Conservation (phyloP, 1,284 basidiomycete genomes). For the Ceratobasidium sp. region DNA sequence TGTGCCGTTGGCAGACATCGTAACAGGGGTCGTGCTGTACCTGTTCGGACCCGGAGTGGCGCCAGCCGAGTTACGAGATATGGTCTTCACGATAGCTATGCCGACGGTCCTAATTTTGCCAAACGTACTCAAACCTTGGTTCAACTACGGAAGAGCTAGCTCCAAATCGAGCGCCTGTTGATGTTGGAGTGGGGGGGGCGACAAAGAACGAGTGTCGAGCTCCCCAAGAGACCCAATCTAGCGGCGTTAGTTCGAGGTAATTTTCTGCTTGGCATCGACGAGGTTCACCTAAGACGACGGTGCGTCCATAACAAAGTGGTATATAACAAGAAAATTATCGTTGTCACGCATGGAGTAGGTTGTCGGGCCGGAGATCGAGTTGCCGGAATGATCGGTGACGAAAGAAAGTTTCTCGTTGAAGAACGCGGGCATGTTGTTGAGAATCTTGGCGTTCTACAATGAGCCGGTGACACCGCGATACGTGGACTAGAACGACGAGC, state of each 20-base stretch:
- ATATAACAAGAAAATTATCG: constrained; percentile 36
- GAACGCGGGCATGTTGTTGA: constrained; percentile 46
- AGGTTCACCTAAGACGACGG: constrained; percentile 50
- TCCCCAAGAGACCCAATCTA: constrained; percentile 40
- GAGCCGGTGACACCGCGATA: constrained; percentile 49
- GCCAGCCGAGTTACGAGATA: constrained; percentile 5
- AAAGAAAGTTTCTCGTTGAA: constrained; percentile 27
- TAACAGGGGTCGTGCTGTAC: constrained; percentile 7
- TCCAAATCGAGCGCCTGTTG: constrained; percentile 24
- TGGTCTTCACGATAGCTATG: constrained; percentile 1
- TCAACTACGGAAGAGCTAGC: constrained; percentile 20
- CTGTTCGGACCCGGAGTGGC: constrained; percentile 5
- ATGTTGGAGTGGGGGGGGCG: constrained; percentile 1
- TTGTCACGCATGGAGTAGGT: constrained; percentile 46
- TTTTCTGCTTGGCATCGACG: constrained; percentile 43
- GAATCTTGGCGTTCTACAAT: constrained; percentile 49
- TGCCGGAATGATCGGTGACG: background rate
- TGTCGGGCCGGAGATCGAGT: background rate
- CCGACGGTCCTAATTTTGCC: constrained; percentile 9
- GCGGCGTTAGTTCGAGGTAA: background rate
- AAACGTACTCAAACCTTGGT: background rate
- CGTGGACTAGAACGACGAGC: constrained; percentile 40
- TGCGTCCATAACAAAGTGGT: constrained; percentile 49
- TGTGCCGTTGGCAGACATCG: constrained; percentile 39
- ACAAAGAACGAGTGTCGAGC: background rate